Percentiles rank a stretch among this genome's conserved stretches.
Conservation (phyloP, 202 grass and related monocot genomes). For the Digitaria exilis region DNA sequence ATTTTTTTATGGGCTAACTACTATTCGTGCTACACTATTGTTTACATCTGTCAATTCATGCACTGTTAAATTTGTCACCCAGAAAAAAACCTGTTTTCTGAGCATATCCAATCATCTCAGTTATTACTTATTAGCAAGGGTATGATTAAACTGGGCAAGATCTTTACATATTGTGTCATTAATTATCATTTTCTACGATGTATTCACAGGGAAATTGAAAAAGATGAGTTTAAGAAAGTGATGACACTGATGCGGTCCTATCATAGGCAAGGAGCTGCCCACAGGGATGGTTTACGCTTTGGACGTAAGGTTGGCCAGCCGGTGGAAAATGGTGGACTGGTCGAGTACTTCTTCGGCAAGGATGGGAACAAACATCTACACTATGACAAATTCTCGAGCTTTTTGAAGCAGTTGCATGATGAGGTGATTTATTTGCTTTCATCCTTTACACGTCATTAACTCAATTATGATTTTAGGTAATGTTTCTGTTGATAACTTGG, state of each 20-base stretch:
- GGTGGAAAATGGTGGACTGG: conserved; percentile 77
- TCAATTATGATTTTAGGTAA: not conserved
- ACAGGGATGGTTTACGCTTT: conserved; percentile 81
- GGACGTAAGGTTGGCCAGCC: conserved; percentile 67
- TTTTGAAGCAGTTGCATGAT: conserved; percentile 82
- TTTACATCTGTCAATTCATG: conserved; percentile 57
- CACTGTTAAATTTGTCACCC: conserved; percentile 52
- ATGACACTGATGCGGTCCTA: conserved; percentile 89
- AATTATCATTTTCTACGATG: conserved; percentile 33
- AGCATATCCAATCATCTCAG: conserved; percentile 38
- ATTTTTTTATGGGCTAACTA: not conserved
- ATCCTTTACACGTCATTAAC: not conserved
- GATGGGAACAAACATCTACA: conserved; percentile 73
- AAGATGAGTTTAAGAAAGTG: conserved; percentile 98
- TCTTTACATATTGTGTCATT: conserved; percentile 31
- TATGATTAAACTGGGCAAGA: conserved; percentile 41
- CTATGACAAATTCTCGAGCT: conserved; percentile 84
- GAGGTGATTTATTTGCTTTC: conserved; percentile 53
- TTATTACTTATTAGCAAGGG: conserved; percentile 61
- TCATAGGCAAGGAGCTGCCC: conserved; percentile 85
- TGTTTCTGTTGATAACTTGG: not conserved
- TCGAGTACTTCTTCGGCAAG: conserved; percentile 94
- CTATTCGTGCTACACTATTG: conserved; percentile 41
- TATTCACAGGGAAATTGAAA: conserved; percentile 82
- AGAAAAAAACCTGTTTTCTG: conserved; percentile 42